A percentile compares a stretch with the other conserved stretches of the same genome.
Conservation (phyloP, 225 moss, liverwort and hornwort genomes). For the Physcomitrium patens region DNA sequence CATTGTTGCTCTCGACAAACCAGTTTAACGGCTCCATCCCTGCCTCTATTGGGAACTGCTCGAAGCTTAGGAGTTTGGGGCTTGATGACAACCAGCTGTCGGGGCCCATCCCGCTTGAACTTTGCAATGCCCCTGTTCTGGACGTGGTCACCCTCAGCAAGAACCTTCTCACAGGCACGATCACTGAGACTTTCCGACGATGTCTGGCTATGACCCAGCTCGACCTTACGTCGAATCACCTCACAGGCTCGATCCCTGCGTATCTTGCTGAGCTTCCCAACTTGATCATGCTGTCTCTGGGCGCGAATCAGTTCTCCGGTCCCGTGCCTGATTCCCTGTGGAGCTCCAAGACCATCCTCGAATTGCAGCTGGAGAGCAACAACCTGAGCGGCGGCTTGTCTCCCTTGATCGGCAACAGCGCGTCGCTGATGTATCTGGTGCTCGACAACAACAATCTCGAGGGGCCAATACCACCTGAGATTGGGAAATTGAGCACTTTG, state of each 20-base stretch:
- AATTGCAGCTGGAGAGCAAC: constrained; percentile 60
- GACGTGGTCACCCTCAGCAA: constrained; percentile 42
- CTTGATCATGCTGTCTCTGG: constrained; percentile 66
- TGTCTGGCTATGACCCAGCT: constrained; percentile 54
- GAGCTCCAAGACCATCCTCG: constrained; percentile 63
- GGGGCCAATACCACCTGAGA: constrained; percentile 46
- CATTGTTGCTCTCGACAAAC: constrained; percentile 63
- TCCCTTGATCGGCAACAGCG: constrained; percentile 44
- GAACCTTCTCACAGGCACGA: constrained; percentile 45
- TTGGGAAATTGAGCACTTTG: constrained; percentile 44
- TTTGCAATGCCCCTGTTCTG: constrained; percentile 38
- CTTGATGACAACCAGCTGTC: constrained; percentile 68
- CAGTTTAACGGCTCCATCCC: constrained; percentile 60
- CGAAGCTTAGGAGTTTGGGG: constrained; percentile 58
- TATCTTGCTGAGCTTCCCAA: constrained; percentile 60
- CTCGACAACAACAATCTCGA: constrained; percentile 43
- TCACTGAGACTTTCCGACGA: constrained; percentile 54
- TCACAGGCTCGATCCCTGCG: constrained; percentile 61
- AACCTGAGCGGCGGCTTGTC: constrained; percentile 45
- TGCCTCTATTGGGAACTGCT: constrained; percentile 62
- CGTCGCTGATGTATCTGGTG: constrained; percentile 33
- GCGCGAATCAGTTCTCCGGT: constrained; percentile 66
- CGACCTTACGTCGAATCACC: constrained; percentile 57
- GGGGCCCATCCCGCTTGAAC: constrained; percentile 49
- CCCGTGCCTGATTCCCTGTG: constrained; percentile 66